phyloP scores from a whole-genome alignment of 1,139 yeast species.

The Pneumocystis sp. region DNA sequence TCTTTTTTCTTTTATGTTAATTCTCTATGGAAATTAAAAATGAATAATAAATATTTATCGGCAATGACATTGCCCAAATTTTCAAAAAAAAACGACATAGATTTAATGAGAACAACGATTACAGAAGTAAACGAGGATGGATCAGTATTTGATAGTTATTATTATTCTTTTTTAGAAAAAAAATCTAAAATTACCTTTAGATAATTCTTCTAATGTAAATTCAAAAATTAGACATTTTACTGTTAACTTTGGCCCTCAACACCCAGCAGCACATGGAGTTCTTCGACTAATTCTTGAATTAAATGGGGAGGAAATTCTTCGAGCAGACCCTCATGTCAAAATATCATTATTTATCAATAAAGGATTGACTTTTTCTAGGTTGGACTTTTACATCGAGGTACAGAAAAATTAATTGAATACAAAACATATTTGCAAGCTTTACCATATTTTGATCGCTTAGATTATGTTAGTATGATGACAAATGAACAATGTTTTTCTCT shows the following conservation, averaged over 20 bases:
- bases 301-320: slow-evolving; percentile 75
- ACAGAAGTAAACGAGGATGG: not conserved
- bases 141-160: not conserved
- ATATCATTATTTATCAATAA: not conserved
- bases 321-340: slow-evolving; percentile 60
- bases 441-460: slow-evolving; percentile 79
- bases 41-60: not conserved
- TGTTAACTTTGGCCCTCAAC: slow-evolving; percentile 84
- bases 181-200: not conserved
- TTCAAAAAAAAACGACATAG: not conserved
- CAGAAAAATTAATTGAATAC: slow-evolving; percentile 73
- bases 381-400: slow-evolving; percentile 76
- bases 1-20: not conserved
- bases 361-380: slow-evolving; percentile 23
- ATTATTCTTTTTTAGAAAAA: not conserved
- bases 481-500: slow-evolving; percentile 75
- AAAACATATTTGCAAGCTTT: slow-evolving; percentile 47
- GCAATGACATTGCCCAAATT: not conserved
- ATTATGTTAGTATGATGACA: slow-evolving; percentile 77
- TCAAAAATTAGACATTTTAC: slow-evolving; percentile 70
- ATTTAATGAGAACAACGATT: not conserved
- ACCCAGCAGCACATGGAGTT: slow-evolving; percentile 93
- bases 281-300: slow-evolving; percentile 71
- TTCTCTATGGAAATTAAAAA: not conserved
- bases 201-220: not conserved